Conservation (phyloP, 495 filamentous ascomycete species). For the Xeromyces bisporus region DNA sequence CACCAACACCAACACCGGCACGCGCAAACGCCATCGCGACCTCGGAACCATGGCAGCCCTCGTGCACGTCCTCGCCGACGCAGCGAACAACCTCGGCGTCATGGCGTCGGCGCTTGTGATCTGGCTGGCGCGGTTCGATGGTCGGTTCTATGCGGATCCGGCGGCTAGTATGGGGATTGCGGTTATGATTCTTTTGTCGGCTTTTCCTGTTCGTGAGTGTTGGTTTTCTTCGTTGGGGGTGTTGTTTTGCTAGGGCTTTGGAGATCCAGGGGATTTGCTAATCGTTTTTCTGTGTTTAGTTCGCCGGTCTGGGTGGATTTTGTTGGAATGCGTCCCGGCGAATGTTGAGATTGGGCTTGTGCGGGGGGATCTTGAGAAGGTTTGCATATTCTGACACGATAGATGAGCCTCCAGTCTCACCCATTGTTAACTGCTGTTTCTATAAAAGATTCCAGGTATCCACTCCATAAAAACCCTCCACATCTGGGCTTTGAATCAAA, state of each 20-base stretch:
- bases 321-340: slow-evolving; percentile 70
- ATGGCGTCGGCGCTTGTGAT: slow-evolving; percentile 29
- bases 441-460: slow-evolving; percentile 29
- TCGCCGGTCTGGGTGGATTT: slow-evolving; percentile 33
- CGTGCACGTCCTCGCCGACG: slow-evolving; percentile 33
- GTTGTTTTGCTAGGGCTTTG: too few species aligned
- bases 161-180: slow-evolving; percentile 29
- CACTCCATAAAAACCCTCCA: slow-evolving; percentile 33
- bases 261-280: background rate
- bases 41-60: slow-evolving; percentile 32
- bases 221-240: background rate
- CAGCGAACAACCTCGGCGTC: slow-evolving; percentile 33
- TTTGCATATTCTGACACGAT: too few species aligned
- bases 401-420: too few species aligned
- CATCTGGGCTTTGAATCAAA: slow-evolving; percentile 35
- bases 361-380: slow-evolving; percentile 46
- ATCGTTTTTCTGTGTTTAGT: slow-evolving; percentile 9
- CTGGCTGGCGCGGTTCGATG: slow-evolving; percentile 22
- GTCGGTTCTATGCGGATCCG: slow-evolving; percentile 32
- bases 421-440: too few species aligned
- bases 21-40: slow-evolving; percentile 14
- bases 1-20: slow-evolving; percentile 1
- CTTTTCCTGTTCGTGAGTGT: slow-evolving; percentile 21
- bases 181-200: slow-evolving; percentile 25
- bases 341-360: slow-evolving; percentile 61